These are phyloP conservation scores for Oehlia diaphana DNA, from an alignment of 192 early-diverging fungal species.

Conservation along the genomic window DNA sequence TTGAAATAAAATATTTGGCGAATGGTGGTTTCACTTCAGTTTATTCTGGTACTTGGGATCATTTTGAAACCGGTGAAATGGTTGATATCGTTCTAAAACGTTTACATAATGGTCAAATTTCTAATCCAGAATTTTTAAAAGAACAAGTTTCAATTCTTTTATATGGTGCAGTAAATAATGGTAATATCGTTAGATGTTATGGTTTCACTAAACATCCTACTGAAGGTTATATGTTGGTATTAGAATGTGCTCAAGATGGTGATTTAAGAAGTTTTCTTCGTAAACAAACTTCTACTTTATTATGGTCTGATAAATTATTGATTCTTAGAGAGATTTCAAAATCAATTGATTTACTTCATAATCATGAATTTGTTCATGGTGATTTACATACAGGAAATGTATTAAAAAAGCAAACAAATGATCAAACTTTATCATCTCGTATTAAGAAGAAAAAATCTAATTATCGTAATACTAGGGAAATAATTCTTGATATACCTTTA, in stretches of 20 bases:
- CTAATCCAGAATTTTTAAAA: slow-evolving; percentile 14
- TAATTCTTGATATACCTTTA: slow-evolving; percentile 3
- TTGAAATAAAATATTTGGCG: not conserved
- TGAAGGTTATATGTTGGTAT: slow-evolving; percentile 18
- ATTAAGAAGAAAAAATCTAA: not conserved
- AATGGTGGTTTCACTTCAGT: slow-evolving; percentile 14
- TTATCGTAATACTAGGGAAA: not conserved
- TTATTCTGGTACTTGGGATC: slow-evolving; percentile 9
- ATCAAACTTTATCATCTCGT: not conserved
- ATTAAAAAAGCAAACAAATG: not conserved
- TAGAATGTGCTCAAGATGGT: slow-evolving; percentile 10
- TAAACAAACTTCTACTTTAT: not conserved
- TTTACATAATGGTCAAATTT: slow-evolving; percentile 8
- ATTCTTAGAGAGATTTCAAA: not conserved
- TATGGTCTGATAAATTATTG: not conserved
- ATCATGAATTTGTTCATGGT: slow-evolving; percentile 1
- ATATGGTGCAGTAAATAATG: not conserved
- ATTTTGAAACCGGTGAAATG: not conserved
- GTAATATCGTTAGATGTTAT: not conserved
- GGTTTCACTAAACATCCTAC: slow-evolving; percentile 16
- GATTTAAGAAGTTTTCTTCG: not conserved
- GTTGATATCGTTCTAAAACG: slow-evolving; percentile 4
- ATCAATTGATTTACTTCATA: slow-evolving; percentile 2
- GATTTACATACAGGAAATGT: slow-evolving; percentile 18
- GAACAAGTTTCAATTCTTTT: slow-evolving; percentile 11